Conservation (phyloP, 768 basidiomycete species). For the Lactarius vividus region DNA sequence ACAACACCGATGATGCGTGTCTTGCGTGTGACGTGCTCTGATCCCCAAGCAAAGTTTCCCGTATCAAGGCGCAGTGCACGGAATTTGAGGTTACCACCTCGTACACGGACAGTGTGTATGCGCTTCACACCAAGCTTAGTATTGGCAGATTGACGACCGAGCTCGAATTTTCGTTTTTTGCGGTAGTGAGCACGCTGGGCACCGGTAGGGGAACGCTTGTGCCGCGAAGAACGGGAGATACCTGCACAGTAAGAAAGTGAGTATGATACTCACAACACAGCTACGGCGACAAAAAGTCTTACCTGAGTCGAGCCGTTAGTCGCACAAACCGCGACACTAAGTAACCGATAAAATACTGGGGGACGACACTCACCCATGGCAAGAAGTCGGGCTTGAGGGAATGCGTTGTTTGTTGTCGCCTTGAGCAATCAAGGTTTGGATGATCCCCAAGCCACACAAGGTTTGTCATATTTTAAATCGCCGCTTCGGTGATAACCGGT, state of each 20-base stretch:
- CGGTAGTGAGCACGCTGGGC: conserved; percentile 93
- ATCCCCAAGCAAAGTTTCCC: conserved; percentile 99
- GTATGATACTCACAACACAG: not conserved
- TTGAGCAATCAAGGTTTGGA: conserved; percentile 28
- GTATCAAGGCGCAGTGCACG: conserved; percentile 94
- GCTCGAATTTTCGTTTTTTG: conserved; percentile 99
- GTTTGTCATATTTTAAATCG: conserved; percentile 19
- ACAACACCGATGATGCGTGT: conserved; percentile 96
- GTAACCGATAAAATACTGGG: conserved; percentile 18
- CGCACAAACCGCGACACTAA: too few relatives aligned
- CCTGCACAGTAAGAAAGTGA: conserved; percentile 46
- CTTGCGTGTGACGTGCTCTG: conserved; percentile 91
- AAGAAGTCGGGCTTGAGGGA: conserved; percentile 72
- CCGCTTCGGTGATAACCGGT: conserved; percentile 20
- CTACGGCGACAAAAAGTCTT: not conserved
- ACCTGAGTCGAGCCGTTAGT: not conserved
- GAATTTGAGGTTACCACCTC: conserved; percentile 94
- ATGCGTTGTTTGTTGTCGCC: conserved; percentile 34
- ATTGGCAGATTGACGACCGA: conserved; percentile 96
- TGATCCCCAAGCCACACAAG: conserved; percentile 22
- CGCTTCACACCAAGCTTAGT: conserved; percentile 97
- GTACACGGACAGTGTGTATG: conserved; percentile 90
- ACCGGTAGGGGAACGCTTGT: conserved; percentile 94
- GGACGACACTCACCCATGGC: conserved; percentile 67
- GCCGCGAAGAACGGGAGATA: conserved; percentile 95